These are phyloP conservation scores for Daucus carota DNA, from an alignment of 129 eudicot species.

Conservation along the genomic window DNA sequence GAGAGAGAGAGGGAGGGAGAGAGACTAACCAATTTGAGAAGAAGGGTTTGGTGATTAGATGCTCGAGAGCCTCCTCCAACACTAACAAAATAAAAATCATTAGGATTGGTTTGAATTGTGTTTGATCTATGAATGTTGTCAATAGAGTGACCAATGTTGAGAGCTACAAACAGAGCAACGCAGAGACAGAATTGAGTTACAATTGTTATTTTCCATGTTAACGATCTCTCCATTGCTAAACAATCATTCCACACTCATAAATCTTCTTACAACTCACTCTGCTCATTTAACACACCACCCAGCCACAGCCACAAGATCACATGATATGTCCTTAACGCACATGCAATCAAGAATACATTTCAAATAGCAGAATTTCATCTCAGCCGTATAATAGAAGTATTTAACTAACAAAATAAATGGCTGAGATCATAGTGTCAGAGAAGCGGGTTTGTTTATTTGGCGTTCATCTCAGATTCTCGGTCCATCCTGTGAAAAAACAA, in stretches of 20 bases:
- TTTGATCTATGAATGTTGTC: conserved; percentile 19
- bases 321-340: no score
- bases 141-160: conserved; percentile 31
- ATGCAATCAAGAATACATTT: no score
- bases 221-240: conserved; percentile 37
- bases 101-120: background rate
- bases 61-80: conserved; percentile 60
- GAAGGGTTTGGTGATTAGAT: conserved; percentile 39
- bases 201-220: conserved; percentile 53
- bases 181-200: conserved; percentile 46
- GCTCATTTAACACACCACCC: background rate
- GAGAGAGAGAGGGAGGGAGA: no score
- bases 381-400: no score
- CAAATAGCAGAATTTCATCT: no score
- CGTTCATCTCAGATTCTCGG: no score
- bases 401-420: no score
- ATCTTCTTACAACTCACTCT: background rate
- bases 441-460: no score
- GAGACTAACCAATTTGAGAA: conserved; percentile 45
- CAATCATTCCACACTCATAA: background rate
- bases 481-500: no score
- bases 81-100: conserved; percentile 44
- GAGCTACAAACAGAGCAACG: conserved; percentile 33
- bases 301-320: no score
- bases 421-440: no score